Evolutionary conservation across 1,284 basidiomycete species (phyloP), one percentile per base, ranked within the genome.

Genomic region (Cutaneotrichosporon curvatum): DNA sequence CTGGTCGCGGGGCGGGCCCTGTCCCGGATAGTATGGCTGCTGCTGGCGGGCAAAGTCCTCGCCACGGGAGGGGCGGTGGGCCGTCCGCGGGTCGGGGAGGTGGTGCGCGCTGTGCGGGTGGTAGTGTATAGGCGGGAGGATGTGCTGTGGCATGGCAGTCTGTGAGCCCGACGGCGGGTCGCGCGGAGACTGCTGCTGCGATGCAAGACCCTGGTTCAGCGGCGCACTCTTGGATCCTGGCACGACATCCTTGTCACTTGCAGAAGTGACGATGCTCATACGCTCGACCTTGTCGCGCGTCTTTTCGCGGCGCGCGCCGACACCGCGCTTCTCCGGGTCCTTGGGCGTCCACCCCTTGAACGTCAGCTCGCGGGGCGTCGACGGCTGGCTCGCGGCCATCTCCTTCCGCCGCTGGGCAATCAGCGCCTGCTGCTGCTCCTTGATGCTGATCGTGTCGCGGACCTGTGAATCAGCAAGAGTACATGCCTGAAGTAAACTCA

Each of bases 321-420:
- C 67, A 36, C 64, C 56, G 15, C 52, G 50, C 45, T 52, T 53
- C 23, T 58, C 55, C 10, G 56, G 52, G 30, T 60, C 64, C 45
- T 67, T 65, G 12, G 64, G 66, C 32, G 59, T 57, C 65, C 66
- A 68, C 4, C 61, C 65, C 40, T 67, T 69, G 57, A 67, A 67
- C 19, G 62, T 67, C 35, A 67, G 44, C 43, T 67, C 67, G 34
- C 62, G 63, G 6, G 65, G 63, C 9, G 62, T 66, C 18, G 50
- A 57, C 1, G 63, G 61, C 28, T 58, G 59, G 43, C 59, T 53
- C 43, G 59, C 59, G 10, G 61, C 59, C 41, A 55, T 56, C 32
- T 67, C 65, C 47, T 60, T 53, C 9, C 64, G 48, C 31, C 68
- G 50, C n/a, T 60, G 58, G 19, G 68, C 68, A 30, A 70, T 70